A percentile compares a stretch with the other conserved stretches of the same genome.
These are phyloP conservation scores for Huntiella savannae DNA, from an alignment of 2,329 filamentous ascomycete species.

Conservation along the genomic window DNA sequence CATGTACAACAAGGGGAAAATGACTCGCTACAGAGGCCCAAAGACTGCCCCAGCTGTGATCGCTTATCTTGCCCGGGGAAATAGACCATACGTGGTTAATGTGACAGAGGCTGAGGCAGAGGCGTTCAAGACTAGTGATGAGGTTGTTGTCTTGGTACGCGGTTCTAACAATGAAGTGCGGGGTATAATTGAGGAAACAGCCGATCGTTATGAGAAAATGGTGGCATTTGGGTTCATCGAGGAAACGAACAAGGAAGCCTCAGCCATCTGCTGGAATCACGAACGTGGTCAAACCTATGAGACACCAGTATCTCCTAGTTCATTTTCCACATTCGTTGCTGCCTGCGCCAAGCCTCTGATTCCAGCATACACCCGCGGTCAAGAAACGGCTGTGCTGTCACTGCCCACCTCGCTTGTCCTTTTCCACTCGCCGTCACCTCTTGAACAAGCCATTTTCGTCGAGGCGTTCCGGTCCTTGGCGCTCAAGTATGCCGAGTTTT, in stretches of 20 bases:
- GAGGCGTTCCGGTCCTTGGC: conserved; percentile 22
- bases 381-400: background rate
- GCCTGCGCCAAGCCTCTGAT: too few relatives aligned
- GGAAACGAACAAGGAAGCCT: background rate
- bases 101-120: too few relatives aligned
- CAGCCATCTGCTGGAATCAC: background rate
- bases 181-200: too few relatives aligned
- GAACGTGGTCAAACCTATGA: background rate
- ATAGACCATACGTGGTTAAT: too few relatives aligned
- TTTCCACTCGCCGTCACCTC: conserved; percentile 1
- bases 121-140: too few relatives aligned
- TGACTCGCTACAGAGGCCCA: background rate
- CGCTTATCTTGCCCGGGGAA: background rate
- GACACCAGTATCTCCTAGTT: background rate
- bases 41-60: background rate
- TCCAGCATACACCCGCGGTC: too few relatives aligned
- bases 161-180: too few relatives aligned
- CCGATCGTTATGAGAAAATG: too few relatives aligned
- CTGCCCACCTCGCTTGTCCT: background rate
- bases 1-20: background rate
- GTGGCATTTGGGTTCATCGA: background rate
- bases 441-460: conserved; percentile 10
- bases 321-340: background rate
- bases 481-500: conserved; percentile 26
- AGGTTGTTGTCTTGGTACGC: too few relatives aligned